Base-by-base conservation (phyloP, 345 rosid species). In the Chamaenerion angustifolium region DNA sequence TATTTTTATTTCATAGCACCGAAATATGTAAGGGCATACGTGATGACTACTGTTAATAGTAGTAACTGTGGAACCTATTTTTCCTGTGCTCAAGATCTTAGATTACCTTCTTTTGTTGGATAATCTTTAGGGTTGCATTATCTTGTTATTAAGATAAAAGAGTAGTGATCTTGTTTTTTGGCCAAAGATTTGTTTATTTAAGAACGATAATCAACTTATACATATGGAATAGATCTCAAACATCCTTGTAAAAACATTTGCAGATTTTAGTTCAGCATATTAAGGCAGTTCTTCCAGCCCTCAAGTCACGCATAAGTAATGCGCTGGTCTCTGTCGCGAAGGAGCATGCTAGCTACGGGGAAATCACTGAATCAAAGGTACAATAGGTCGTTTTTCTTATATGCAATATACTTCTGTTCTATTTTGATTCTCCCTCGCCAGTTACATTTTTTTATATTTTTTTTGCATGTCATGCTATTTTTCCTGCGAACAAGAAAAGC, bases 231-330 rank as follows among this genome's bases (percentile, higher is more conserved):
- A n/a, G 3, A 21, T 21, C 25, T 21, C 25, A 21, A 21, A 21
- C 25, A 21, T 4, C 25, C 8, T 43, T 42, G 12, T 19, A 7
- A 50, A n/a, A 18, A 40, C 57, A 42, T 45, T 54, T 65, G 52
- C 78, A 90, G 98, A 78, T 90, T 62, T 78, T 90, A 42, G 87
- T 83, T 48, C 94, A 86, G 62, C 98, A 90, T 45, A 86, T 90
- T 54, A 86, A 73, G 69, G 63, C 80, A 19, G 64, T 83, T 55
- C 92, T 90, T 66, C 98, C 98, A 10, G 81, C 66, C 56, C 58
- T 90, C 56, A 90, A 90, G 67, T 79, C 96, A 49, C 76, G 78
- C 56, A 76, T 90, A 49, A 80, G 82, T 68, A 47, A 74, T 56
- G 70, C 73, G 11, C 62, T 90, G 68, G 83, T 75, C 66, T 64